Base-by-base conservation (phyloP, 805 yeast genomes). In the Schizosaccharomyces japonicus region DNA sequence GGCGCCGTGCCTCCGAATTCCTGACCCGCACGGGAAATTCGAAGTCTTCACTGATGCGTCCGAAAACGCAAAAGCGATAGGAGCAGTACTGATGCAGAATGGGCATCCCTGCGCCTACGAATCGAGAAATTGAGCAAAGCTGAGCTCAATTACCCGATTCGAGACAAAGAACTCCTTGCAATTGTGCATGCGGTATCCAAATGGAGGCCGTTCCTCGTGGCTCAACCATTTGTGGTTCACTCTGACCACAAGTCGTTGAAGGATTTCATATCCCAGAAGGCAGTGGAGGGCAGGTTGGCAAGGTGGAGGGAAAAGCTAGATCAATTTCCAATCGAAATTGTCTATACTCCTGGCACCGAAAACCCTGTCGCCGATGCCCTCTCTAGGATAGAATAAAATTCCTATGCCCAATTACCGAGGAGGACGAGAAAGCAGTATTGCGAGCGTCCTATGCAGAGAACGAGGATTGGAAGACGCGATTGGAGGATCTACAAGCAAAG, bases 21-120 rank as follows among this genome's bases (percentile, higher is more conserved):
- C n/a, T 7, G 40, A 34, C 40, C 40, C 40, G 8, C 17, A 44
- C n/a, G 39, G 23, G 34, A n/a, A 44, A 10, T 44, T 36, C 19
- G 13, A n/a, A 25, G 17, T 46, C 17, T 10, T 23, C 59, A 60
- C 23, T 13, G 47, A 46, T 23, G 47, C 47, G 29, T 46, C 48
- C n/a, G 48, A 46, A 8, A 8, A 13, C 11, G 48, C 48, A n/a
- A n/a, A n/a, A n/a, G n/a, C n/a, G 21, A 10, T 46, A 8, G 48
- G 47, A 23, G 47, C 47, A 29, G 47, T 44, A 40, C 21, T 44
- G 49, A 45, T 15, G 27, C 47, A 44, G 17, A 34, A 13, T n/a
- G n/a, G n/a, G n/a, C n/a, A n/a, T n/a, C n/a, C n/a, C n/a, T n/a
- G n/a, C n/a, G n/a, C n/a, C n/a, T n/a, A n/a, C n/a, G n/a, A n/a